Evolutionary conservation across 2,329 filamentous ascomycete species (phyloP).

Genomic region (Aspergillus glaucus): DNA sequence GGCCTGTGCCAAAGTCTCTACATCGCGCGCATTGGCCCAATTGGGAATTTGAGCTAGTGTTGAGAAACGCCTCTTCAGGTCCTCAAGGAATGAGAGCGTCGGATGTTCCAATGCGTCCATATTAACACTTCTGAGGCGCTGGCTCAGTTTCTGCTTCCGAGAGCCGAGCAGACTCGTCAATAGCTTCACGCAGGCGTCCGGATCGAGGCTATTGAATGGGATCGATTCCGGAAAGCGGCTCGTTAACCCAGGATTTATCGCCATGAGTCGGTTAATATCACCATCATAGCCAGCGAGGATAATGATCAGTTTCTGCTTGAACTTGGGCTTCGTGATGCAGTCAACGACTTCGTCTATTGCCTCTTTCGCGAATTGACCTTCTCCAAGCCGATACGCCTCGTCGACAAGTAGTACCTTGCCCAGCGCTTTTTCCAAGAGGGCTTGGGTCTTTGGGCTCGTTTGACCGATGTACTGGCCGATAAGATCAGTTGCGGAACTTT

Average conservation of each 20-base stretch:
- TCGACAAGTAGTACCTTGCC: slow-evolving; percentile 66
- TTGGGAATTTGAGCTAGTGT: slow-evolving; percentile 38
- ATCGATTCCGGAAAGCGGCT: slow-evolving; percentile 60
- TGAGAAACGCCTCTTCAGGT: slow-evolving; percentile 29
- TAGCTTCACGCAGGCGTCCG: slow-evolving; percentile 41
- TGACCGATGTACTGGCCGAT: slow-evolving; percentile 65
- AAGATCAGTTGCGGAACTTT: slow-evolving; percentile 63
- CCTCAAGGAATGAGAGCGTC: slow-evolving; percentile 7
- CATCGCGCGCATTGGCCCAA: slow-evolving; percentile 61
- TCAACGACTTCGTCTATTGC: slow-evolving; percentile 50
- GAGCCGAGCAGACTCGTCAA: slow-evolving; percentile 23
- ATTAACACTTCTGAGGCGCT: slow-evolving; percentile 25
- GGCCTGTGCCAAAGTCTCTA: slow-evolving; percentile 48
- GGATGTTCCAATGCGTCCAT: slow-evolving; percentile 17
- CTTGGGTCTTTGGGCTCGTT: slow-evolving; percentile 60
- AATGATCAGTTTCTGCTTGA: slow-evolving; percentile 55
- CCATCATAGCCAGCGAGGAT: slow-evolving; percentile 64
- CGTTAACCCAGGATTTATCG: slow-evolving; percentile 56
- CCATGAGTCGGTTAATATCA: slow-evolving; percentile 60
- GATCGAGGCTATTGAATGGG: slow-evolving; percentile 46
- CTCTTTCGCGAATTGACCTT: slow-evolving; percentile 53
- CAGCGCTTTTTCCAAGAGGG: slow-evolving; percentile 55
- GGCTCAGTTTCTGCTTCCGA: slow-evolving; percentile 1
- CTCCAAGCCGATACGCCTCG: slow-evolving; percentile 61
- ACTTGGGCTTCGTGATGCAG: slow-evolving; percentile 51